Conservation (phyloP, 2,329 filamentous ascomycete genomes). For the Aspergillus neotritici region DNA sequence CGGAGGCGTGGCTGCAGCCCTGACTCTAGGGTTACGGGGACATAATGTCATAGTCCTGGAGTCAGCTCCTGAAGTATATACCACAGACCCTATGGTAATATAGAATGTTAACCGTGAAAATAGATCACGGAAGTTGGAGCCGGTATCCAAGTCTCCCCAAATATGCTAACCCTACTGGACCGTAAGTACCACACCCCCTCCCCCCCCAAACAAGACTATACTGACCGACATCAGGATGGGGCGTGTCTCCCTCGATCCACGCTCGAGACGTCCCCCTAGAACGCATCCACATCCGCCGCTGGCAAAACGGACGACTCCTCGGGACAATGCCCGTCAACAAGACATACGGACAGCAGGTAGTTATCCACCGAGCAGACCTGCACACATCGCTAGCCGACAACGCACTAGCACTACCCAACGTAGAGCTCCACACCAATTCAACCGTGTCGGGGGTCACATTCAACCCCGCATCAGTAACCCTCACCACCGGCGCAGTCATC, state of each 20-base stretch:
- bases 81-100: neutral
- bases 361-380: slow-evolving; percentile 34
- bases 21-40: slow-evolving; percentile 30
- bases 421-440: slow-evolving; percentile 27
- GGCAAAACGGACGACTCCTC: slow-evolving; percentile 30
- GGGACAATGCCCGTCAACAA: slow-evolving; percentile 32
- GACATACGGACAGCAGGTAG: slow-evolving; percentile 29
- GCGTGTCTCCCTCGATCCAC: slow-evolving; percentile 29
- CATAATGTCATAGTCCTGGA: slow-evolving; percentile 31
- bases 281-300: slow-evolving; percentile 32
- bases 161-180: slow-evolving; percentile 70
- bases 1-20: slow-evolving; percentile 32
- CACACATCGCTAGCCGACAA: slow-evolving; percentile 29
- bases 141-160: slow-evolving; percentile 76
- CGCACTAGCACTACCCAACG: slow-evolving; percentile 25
- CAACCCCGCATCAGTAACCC: slow-evolving; percentile 23
- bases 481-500: slow-evolving; percentile 23
- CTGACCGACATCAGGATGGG: slow-evolving; percentile 25
- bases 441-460: slow-evolving; percentile 24
- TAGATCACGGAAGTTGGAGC: slow-evolving; percentile 57
- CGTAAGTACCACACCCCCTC: slow-evolving; percentile 28
- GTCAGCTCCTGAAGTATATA: slow-evolving; percentile 29
- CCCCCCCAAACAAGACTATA: neutral
- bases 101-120: slow-evolving; percentile 2
- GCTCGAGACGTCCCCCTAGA: slow-evolving; percentile 30